Base-by-base conservation (phyloP, 108 stramenopile genomes). In the Seminavis robusta region DNA sequence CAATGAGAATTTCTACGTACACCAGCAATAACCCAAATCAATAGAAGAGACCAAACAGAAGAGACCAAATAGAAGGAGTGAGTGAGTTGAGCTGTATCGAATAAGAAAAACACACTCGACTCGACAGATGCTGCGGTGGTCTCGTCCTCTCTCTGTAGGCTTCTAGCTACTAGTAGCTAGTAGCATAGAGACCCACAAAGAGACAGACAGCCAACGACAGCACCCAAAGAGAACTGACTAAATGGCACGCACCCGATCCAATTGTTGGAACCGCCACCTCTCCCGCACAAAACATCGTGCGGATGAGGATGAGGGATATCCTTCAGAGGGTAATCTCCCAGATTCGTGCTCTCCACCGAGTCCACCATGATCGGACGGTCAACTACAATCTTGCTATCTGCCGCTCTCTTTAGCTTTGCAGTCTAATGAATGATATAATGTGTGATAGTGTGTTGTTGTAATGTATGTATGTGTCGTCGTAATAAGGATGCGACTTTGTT, bases 1-100 rank as follows among this genome's bases (percentile, higher is more conserved):
- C 86, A 87, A 63, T 87, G 77, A 23, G 41, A 59, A 26, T 76
- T 76, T 34, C 74, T 68, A 36, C n/a, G n/a, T n/a, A n/a, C n/a
- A n/a, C n/a, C n/a, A n/a, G n/a, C n/a, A n/a, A n/a, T n/a, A n/a
- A n/a, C n/a, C n/a, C n/a, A n/a, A n/a, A n/a, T n/a, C n/a, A n/a
- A n/a, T n/a, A n/a, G n/a, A n/a, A n/a, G n/a, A n/a, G n/a, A 69
- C 4, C 19, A 20, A 40, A 4, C 39, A 20, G 4, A 20, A 51
- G 30, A 1, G 20, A 30, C 3, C n/a, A 31, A 15, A 52, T 15
- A 2, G 4, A 27, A 16, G 19, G 3, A 31, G 41, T 19, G 43
- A n/a, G 24, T 24, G 42, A 23, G 10, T 31, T 19, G 36, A 28
- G 21, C 45, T 20, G 31, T 25, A 25, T 23, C 32, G 11, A 16